A percentile compares a stretch with the other conserved stretches of the same genome.
Conservation (phyloP, 2,329 filamentous ascomycete genomes). For the Stenocarpella maydis region DNA sequence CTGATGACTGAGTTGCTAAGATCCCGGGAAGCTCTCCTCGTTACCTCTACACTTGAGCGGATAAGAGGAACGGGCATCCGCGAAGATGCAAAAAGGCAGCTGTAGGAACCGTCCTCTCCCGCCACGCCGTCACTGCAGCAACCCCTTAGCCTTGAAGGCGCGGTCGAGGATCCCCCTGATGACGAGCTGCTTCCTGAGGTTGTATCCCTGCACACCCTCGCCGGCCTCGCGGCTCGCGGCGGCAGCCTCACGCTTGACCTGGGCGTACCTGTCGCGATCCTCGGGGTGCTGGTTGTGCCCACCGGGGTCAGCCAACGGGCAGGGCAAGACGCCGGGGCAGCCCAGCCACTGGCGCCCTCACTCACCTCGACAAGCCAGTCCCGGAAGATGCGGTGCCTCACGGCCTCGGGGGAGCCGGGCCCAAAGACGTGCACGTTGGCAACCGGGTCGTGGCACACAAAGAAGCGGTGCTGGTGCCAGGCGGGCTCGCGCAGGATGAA, state of each 20-base stretch:
- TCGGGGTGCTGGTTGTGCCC: conserved; percentile 11
- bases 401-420: conserved; percentile 7
- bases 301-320: background rate
- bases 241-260: conserved; percentile 13
- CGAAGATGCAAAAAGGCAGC: too few species aligned
- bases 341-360: background rate
- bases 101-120: background rate
- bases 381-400: conserved; percentile 21
- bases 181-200: conserved; percentile 7
- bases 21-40: too few species aligned
- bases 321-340: background rate
- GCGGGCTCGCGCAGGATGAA: conserved; percentile 18
- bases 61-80: too few species aligned
- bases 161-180: conserved; percentile 24
- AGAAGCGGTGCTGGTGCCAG: conserved; percentile 22
- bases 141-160: conserved; percentile 16
- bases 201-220: background rate
- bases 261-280: conserved; percentile 20
- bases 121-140: background rate
- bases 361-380: conserved; percentile 28
- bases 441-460: background rate
- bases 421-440: conserved; percentile 30
- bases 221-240: conserved; percentile 4
- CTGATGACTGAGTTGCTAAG: too few species aligned
- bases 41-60: too few species aligned